Evolutionary conservation across 1,139 yeast genomes (phyloP).

Genomic region (Arxiozyma bovina): DNA sequence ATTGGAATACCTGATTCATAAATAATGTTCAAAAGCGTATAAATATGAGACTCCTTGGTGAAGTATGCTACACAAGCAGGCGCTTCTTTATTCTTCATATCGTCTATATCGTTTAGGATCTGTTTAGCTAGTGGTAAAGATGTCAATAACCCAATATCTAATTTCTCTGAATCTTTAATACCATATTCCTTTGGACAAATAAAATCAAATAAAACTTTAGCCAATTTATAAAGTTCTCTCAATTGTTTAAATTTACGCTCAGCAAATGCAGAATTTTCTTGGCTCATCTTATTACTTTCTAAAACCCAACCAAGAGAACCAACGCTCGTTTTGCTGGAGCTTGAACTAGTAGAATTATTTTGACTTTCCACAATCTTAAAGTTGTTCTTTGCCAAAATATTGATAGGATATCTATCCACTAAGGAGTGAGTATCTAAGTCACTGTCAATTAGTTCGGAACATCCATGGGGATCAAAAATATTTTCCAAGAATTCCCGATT

Average conservation of each 20-base stretch:
- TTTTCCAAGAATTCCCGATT: conserved; percentile 81
- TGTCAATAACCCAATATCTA: conserved; percentile 91
- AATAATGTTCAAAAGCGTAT: conserved; percentile 80
- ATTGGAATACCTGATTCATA: conserved; percentile 94
- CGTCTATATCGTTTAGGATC: conserved; percentile 69
- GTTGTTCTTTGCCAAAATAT: conserved; percentile 66
- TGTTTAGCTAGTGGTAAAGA: conserved; percentile 90
- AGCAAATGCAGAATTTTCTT: conserved; percentile 57
- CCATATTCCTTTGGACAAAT: conserved; percentile 99
- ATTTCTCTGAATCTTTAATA: conserved; percentile 86
- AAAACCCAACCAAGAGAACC: conserved; percentile 73
- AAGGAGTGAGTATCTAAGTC: conserved; percentile 54
- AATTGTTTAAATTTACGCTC: conserved; percentile 70
- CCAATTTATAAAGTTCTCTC: conserved; percentile 78
- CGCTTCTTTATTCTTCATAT: conserved; percentile 65
- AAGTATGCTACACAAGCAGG: conserved; percentile 86
- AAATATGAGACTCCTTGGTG: conserved; percentile 95
- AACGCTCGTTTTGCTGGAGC: conserved; percentile 38
- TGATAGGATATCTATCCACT: conserved; percentile 74
- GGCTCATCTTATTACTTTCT: conserved; percentile 39
- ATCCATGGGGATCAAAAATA: conserved; percentile 62
- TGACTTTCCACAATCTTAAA: conserved; percentile 39
- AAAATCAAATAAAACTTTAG: conserved; percentile 91
- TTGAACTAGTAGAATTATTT: conserved; percentile 13
- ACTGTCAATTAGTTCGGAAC: conserved; percentile 43